phyloP scores from a whole-genome alignment of 139 green algal genomes.

The Micractinium sp. region DNA sequence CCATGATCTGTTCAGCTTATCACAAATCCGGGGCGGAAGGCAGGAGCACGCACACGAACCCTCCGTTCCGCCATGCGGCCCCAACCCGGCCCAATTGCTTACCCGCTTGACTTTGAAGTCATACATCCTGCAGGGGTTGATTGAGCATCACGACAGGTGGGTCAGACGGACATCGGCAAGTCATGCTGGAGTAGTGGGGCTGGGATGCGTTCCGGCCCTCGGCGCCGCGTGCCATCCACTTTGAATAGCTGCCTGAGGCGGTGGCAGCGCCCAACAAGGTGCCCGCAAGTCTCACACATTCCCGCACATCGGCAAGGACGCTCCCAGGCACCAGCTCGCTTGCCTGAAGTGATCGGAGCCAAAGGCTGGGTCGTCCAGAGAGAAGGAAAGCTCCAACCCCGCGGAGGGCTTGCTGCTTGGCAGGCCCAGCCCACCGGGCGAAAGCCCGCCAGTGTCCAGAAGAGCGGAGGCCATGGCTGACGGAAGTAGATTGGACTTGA shows the following conservation, averaged over 20 bases:
- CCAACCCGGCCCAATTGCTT: too few relatives aligned
- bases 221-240: background rate
- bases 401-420: background rate
- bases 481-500: too few relatives aligned
- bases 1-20: background rate
- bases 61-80: background rate
- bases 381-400: constrained; percentile 25
- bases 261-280: background rate
- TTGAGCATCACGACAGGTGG: background rate
- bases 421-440: too few relatives aligned
- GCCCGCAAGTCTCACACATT: background rate
- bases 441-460: too few relatives aligned
- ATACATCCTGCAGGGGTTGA: constrained; percentile 39
- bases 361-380: constrained; percentile 39
- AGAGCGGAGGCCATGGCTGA: too few relatives aligned
- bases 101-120: constrained; percentile 48
- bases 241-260: background rate
- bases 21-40: too few relatives aligned
- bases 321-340: background rate
- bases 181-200: background rate
- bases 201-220: background rate
- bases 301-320: background rate
- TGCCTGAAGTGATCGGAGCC: constrained; percentile 47
- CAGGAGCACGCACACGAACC: too few relatives aligned
- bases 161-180: background rate